Evolutionary conservation across 1,284 basidiomycete species (phyloP), one percentile per base, ranked within the genome.

Genomic region (Inonotus obliquus): DNA sequence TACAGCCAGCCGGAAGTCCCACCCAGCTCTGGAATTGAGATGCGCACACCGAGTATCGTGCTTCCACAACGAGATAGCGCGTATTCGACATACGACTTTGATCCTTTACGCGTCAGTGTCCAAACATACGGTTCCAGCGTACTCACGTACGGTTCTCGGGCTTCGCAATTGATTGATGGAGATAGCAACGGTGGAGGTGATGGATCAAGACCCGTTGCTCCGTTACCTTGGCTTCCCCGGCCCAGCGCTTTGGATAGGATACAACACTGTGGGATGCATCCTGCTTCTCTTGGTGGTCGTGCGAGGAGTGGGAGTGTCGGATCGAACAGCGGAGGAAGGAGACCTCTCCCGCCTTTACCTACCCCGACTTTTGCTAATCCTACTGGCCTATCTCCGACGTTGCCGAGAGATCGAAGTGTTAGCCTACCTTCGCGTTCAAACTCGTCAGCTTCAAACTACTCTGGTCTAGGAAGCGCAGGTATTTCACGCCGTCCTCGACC

Each of bases 121-220:
- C 62, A 63, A 49, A 63, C 62, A 17, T 63, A 59, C 41, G 62
- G 58, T 14, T 59, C 57, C 0, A 54, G 51, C 32, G 57, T 63
- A 14, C 45, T 63, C 32, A 63, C 62, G 23, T 63, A 63, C 44
- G 62, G 62, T 19, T 63, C 62, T 1, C 62, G 57, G 3, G 62
- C 52, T 14, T 55, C 58, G 17, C 53, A 38, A 13, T 21, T 39
- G 32, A 35, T 51, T 19, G 57, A 55, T 25, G 49, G 47, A 4
- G 52, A 49, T 32, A 25, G 14, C n/a, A 44, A 9, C 17, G 19
- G n/a, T 44, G 49, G 45, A 32, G 38, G 37, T 14, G 56, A 57
- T 51, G 38, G 47, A n/a, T n/a, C 35, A 23, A 27, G 60, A n/a
- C 60, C 60, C 1, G 45, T 35, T 17, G 38, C 51, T 17, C 62